These are phyloP conservation scores for Nigrograna mackinnonii DNA, from an alignment of 2,329 filamentous ascomycete genomes.

Conservation along the genomic window DNA sequence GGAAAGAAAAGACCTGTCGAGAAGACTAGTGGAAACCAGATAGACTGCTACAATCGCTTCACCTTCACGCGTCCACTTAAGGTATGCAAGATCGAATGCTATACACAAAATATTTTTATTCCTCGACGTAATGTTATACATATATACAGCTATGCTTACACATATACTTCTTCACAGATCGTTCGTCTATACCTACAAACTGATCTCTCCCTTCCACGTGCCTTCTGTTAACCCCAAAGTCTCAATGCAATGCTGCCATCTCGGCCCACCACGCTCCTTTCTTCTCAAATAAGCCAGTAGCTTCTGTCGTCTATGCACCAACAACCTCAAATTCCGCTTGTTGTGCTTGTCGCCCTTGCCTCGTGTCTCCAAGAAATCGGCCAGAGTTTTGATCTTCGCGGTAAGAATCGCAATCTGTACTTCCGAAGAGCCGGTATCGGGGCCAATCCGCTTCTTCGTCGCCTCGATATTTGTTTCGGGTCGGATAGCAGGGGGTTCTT, in stretches of 20 bases:
- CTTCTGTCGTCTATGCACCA: slow-evolving; percentile 90
- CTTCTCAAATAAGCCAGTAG: slow-evolving; percentile 81
- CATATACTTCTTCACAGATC: slow-evolving; percentile 59
- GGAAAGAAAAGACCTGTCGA: too few species aligned
- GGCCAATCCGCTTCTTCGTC: slow-evolving; percentile 68
- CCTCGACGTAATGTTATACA: too few species aligned
- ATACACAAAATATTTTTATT: too few species aligned
- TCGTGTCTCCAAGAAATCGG: slow-evolving; percentile 69
- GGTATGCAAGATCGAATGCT: too few species aligned
- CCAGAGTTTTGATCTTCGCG: slow-evolving; percentile 84
- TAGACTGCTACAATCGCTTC: too few species aligned
- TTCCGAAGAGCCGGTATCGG: slow-evolving; percentile 92
- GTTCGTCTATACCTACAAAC: slow-evolving; percentile 66
- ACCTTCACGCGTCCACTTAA: too few species aligned
- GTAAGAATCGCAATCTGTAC: slow-evolving; percentile 98
- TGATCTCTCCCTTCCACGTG: slow-evolving; percentile 90
- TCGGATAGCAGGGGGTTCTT: slow-evolving; percentile 47
- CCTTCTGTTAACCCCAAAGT: slow-evolving; percentile 85
- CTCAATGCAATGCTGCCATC: slow-evolving; percentile 85
- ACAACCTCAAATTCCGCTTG: slow-evolving; percentile 82
- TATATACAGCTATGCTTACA: too few species aligned
- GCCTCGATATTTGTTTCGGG: slow-evolving; percentile 40
- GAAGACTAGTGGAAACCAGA: too few species aligned
- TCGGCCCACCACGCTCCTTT: slow-evolving; percentile 87
- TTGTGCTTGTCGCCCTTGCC: slow-evolving; percentile 90